Conservation (phyloP, 1,139 yeast genomes). For the Yamadazyma sp. region DNA sequence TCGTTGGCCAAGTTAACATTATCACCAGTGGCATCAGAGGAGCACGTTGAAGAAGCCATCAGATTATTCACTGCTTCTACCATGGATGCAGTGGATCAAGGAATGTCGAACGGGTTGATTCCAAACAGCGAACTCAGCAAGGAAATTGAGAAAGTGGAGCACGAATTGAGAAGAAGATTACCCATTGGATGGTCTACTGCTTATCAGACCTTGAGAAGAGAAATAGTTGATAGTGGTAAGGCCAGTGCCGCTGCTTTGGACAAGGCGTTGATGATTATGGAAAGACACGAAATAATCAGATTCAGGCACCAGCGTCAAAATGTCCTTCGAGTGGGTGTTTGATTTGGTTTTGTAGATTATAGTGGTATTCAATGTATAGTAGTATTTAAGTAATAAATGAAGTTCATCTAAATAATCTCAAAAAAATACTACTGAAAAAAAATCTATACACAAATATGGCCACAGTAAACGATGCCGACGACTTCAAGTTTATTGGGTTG, state of each 20-base stretch:
- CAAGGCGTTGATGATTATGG: conserved; percentile 77
- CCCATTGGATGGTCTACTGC: conserved; percentile 98
- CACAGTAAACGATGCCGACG: conserved; percentile 26
- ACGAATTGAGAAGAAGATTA: conserved; percentile 81
- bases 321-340: conserved; percentile 78
- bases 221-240: conserved; percentile 73
- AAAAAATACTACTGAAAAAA: neutral
- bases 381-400: no score
- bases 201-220: conserved; percentile 77
- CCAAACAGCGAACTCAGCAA: conserved; percentile 56
- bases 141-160: conserved; percentile 79
- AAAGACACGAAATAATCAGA: conserved; percentile 82
- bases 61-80: conserved; percentile 94
- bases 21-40: conserved; percentile 80
- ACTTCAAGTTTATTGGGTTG: conserved; percentile 79
- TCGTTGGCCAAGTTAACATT: conserved; percentile 85
- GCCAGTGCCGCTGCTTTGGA: conserved; percentile 76
- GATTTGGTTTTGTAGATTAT: conserved; percentile 1
- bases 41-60: conserved; percentile 94
- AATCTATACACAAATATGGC: neutral
- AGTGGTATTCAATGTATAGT: neutral
- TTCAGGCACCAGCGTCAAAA: conserved; percentile 88
- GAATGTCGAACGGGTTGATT: conserved; percentile 47
- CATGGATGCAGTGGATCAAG: conserved; percentile 95
- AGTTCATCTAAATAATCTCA: no score